Evolutionary conservation across 176 grass and related monocot genomes (phyloP), one percentile per base, ranked within the genome.

Genomic region (Ensete ventricosum): DNA sequence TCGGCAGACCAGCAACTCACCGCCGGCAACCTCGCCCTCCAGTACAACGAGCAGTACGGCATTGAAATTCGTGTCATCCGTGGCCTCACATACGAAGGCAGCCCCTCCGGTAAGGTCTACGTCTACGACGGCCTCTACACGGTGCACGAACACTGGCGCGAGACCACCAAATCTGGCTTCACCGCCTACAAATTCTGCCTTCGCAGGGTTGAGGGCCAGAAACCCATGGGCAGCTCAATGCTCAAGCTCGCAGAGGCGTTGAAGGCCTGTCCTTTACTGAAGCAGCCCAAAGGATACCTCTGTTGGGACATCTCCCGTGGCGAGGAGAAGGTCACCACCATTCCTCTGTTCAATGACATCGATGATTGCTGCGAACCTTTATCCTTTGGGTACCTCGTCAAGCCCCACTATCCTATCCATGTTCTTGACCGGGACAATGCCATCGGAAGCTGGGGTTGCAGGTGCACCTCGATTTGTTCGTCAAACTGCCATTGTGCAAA

Each of bases 121-220:
- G 86, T 99, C 64, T 99, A 99, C 26, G 95, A 99, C 62, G 95
- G 95, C 24, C 82, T 99, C 43, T 99, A 99, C 73, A 94, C 89
- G 80, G 84, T 99, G 53, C 84, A 94, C 14, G 82, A 94, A 1
- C 91, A 62, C 69, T 99, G 95, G 95, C 75, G 89, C 7, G 95
- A 99, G 22, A 77, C 73, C 49, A 91, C 90, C 51, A 99, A 94
- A 75, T 62, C 95, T 12, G 95, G 95, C 8, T 99, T 94, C 48
- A 81, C 88, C 14, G 90, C 94, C 50, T 99, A 85, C 71, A 99
- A 99, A 71, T 99, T 87, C 24, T 94, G 89, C 78, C 74, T 99
- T 80, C 52, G 94, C 66, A 89, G 95, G 55, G 89, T 91, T 70
- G 76, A 99, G 77, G 86, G 90, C 8, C 95, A 99, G 82, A 91